These are phyloP conservation scores for Mariannaea elegans DNA, from an alignment of 2,329 filamentous ascomycete species.

Conservation along the genomic window DNA sequence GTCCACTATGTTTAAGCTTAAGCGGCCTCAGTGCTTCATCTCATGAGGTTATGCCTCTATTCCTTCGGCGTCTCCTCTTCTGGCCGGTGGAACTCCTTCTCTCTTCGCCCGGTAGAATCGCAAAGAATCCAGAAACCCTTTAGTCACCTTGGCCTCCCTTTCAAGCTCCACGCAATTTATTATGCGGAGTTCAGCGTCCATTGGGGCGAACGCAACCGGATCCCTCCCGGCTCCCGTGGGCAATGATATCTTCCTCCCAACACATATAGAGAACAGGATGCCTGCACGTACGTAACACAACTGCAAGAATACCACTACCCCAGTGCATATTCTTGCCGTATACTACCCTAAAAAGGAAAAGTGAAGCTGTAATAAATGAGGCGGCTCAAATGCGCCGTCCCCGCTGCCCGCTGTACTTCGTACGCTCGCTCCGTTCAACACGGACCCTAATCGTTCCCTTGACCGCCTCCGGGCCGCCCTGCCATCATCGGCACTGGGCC, in stretches of 20 bases:
- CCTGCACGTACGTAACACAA: not conserved
- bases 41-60: not conserved
- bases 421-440: no score
- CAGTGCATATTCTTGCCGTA: not conserved
- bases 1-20: no score
- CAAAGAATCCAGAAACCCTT: not conserved
- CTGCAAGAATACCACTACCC: not conserved
- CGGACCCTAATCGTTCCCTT: not conserved
- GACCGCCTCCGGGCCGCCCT: constrained; percentile 12
- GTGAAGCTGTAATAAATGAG: constrained; percentile 6
- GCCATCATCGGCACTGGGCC: constrained; percentile 1
- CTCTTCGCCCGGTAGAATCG: not conserved
- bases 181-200: not conserved
- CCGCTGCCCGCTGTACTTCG: no score
- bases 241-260: no score
- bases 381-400: constrained; percentile 1
- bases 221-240: not conserved
- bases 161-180: not conserved
- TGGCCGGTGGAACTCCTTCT: not conserved
- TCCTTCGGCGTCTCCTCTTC: constrained; percentile 7
- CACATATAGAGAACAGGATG: not conserved
- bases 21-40: not conserved
- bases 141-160: constrained; percentile 9
- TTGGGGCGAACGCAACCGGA: not conserved
- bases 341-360: no score